A percentile compares a stretch with the other conserved stretches of the same genome.
Conservation (phyloP, 2,329 filamentous ascomycete species). For the Phialemoniopsis sp. region DNA sequence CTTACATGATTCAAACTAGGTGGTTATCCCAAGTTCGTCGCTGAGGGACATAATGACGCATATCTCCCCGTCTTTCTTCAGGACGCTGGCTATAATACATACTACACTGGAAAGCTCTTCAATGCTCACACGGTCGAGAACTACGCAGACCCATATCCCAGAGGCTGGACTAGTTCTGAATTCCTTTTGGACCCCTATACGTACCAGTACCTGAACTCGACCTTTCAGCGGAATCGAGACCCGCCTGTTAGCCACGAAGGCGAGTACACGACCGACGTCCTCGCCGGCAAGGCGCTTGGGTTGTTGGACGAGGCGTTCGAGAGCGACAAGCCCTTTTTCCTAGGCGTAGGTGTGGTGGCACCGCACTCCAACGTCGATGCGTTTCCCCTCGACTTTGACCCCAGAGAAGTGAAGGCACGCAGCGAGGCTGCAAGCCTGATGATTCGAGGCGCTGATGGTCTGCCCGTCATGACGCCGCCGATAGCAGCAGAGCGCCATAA, state of each 20-base stretch:
- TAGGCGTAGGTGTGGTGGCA: slow-evolving; percentile 61
- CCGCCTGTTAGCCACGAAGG: slow-evolving; percentile 47
- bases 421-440: too few relatives aligned
- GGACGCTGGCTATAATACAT: slow-evolving; percentile 63
- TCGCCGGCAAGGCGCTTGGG: slow-evolving; percentile 52
- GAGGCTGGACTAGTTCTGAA: slow-evolving; percentile 55
- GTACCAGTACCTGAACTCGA: slow-evolving; percentile 59
- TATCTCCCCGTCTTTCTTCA: slow-evolving; percentile 72
- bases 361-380: slow-evolving; percentile 56
- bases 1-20: slow-evolving; percentile 21
- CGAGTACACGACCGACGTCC: slow-evolving; percentile 47
- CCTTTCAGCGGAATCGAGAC: slow-evolving; percentile 52
- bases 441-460: background rate
- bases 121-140: slow-evolving; percentile 59
- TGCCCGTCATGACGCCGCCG: slow-evolving; percentile 36
- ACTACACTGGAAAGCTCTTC: slow-evolving; percentile 71
- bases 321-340: slow-evolving; percentile 58
- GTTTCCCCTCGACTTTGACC: background rate
- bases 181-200: slow-evolving; percentile 59
- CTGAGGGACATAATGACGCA: slow-evolving; percentile 60
- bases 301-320: slow-evolving; percentile 58
- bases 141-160: slow-evolving; percentile 52
- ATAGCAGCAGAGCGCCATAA: slow-evolving; percentile 57
- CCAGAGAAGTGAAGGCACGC: too few relatives aligned
- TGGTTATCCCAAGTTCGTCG: slow-evolving; percentile 63